A percentile compares a stretch with the other conserved stretches of the same genome.
phyloP scores from a whole-genome alignment of 2,329 filamentous ascomycete species.

The Cladophialophora immunda region DNA sequence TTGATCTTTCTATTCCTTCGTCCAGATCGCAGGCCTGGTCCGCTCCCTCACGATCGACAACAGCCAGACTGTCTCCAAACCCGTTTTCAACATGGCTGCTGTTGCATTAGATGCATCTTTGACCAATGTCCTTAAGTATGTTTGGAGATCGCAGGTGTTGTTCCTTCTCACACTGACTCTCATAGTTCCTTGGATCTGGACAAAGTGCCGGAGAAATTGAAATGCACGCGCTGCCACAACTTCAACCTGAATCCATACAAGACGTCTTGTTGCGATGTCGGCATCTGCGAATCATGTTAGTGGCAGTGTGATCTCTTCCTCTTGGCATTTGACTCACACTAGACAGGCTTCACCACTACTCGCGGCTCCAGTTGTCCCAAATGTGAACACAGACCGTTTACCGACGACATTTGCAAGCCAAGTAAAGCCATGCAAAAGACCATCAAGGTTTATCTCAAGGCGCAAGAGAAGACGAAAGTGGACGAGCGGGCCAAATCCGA shows the following conservation, averaged over 20 bases:
- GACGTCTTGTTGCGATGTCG: constrained; percentile 92
- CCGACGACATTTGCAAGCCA: constrained; percentile 83
- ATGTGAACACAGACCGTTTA: constrained; percentile 90
- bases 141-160: background rate
- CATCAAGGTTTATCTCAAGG: constrained; percentile 88
- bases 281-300: constrained; percentile 90
- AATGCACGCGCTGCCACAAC: constrained; percentile 92
- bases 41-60: background rate
- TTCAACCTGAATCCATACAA: constrained; percentile 90
- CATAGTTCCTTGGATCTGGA: constrained; percentile 77
- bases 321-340: constrained; percentile 13
- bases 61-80: background rate
- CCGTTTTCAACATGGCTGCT: constrained; percentile 27
- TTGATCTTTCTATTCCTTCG: constrained; percentile 21
- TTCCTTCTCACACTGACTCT: constrained; percentile 9
- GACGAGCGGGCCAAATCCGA: constrained; percentile 60
- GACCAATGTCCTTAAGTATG: constrained; percentile 43
- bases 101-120: constrained; percentile 32
- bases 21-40: constrained; percentile 12
- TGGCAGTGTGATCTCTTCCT: constrained; percentile 10
- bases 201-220: constrained; percentile 93
- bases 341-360: constrained; percentile 49
- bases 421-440: constrained; percentile 93
- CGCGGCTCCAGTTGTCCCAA: constrained; percentile 85
- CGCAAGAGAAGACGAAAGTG: constrained; percentile 87